phyloP scores from a whole-genome alignment of 2,329 filamentous ascomycete genomes.

The Arachnopeziza araneosa region DNA sequence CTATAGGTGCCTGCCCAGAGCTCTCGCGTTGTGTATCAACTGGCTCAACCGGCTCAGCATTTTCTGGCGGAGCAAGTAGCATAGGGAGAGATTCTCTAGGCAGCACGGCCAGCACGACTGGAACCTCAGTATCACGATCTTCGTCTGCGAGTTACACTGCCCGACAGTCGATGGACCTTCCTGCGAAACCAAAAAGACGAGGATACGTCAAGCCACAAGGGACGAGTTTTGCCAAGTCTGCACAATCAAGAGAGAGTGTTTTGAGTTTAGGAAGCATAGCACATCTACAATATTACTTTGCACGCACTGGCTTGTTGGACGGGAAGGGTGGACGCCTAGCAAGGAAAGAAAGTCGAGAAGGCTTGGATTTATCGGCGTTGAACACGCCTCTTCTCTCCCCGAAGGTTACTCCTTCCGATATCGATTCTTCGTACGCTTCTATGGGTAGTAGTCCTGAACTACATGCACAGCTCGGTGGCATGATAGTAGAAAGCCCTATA shows the following conservation, averaged over 20 bases:
- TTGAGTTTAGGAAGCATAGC: constrained; percentile 95
- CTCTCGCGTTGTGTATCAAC: constrained; percentile 62
- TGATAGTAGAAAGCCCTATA: constrained; percentile 34
- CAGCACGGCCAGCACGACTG: constrained; percentile 39
- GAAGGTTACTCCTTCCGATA: constrained; percentile 41
- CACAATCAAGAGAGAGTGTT: constrained; percentile 85
- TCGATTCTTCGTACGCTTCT: constrained; percentile 55
- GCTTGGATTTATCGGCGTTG: constrained; percentile 52
- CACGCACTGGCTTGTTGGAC: constrained; percentile 85
- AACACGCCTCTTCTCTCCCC: constrained; percentile 40
- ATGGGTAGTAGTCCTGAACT: constrained; percentile 55
- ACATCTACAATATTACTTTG: constrained; percentile 97
- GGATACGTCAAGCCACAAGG: constrained; percentile 33
- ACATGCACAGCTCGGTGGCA: constrained; percentile 28
- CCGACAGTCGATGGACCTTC: constrained; percentile 41
- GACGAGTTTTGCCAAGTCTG: constrained; percentile 76
- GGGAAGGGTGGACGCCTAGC: constrained; percentile 85
- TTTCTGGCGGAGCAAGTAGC: constrained; percentile 36
- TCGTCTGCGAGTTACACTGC: constrained; percentile 52
- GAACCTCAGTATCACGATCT: constrained; percentile 51
- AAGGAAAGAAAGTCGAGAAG: constrained; percentile 51
- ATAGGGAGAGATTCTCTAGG: constrained; percentile 49
- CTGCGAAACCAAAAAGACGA: constrained; percentile 33
- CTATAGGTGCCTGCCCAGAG: constrained; percentile 52
- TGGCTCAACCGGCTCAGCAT: constrained; percentile 42